Evolutionary conservation across 805 yeast species (phyloP).

Genomic region (Priceomyces melissophilus): DNA sequence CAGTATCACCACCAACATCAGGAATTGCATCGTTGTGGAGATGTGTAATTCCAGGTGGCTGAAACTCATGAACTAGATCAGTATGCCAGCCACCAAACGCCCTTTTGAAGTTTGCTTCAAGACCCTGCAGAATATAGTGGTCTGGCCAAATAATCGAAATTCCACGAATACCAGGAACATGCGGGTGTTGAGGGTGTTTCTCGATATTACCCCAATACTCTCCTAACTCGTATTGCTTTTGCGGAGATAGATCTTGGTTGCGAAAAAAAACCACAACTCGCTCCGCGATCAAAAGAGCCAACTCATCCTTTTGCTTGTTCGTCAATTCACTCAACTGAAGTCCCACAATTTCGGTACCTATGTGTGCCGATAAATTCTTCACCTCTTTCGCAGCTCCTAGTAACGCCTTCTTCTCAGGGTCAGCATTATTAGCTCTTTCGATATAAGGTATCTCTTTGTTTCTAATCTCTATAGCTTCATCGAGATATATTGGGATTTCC

Average conservation of each 20-base stretch:
- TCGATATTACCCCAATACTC: conserved; percentile 29
- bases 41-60: conserved; percentile 38
- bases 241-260: conserved; percentile 29
- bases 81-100: conserved; percentile 32
- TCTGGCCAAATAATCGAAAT: conserved; percentile 41
- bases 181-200: conserved; percentile 24
- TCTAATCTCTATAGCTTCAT: conserved; percentile 24
- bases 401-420: conserved; percentile 27
- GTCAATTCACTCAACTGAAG: conserved; percentile 22
- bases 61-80: conserved; percentile 33
- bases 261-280: conserved; percentile 28
- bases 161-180: conserved; percentile 22
- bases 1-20: conserved; percentile 51
- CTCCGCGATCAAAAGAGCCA: conserved; percentile 25
- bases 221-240: conserved; percentile 26
- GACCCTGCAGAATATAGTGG: conserved; percentile 24
- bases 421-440: conserved; percentile 27
- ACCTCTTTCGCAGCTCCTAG: conserved; percentile 28
- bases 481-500: conserved; percentile 24
- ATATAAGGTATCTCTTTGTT: conserved; percentile 18
- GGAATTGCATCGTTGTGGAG: conserved; percentile 39
- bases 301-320: conserved; percentile 25
- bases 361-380: conserved; percentile 19
- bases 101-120: conserved; percentile 24
- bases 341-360: conserved; percentile 30